Conservation (phyloP, 2,329 filamentous ascomycete species). For the Calonectria ilicicola region DNA sequence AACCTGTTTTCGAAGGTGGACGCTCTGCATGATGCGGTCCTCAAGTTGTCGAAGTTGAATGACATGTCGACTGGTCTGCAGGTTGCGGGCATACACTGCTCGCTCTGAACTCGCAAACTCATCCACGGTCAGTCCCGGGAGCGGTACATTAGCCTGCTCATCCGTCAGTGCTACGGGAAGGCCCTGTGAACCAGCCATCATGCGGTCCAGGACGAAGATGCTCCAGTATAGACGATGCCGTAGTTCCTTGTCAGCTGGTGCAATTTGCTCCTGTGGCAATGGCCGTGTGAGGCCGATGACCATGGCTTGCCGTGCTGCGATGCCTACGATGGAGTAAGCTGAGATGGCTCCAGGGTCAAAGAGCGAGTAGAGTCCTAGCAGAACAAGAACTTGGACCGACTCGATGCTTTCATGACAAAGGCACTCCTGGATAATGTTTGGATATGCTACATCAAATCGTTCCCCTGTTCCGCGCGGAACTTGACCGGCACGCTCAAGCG, state of each 20-base stretch:
- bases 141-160: constrained; percentile 53
- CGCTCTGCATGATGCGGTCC: constrained; percentile 51
- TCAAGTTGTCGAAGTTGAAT: constrained; percentile 58
- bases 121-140: constrained; percentile 58
- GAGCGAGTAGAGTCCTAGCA: constrained; percentile 57
- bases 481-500: constrained; percentile 56
- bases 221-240: constrained; percentile 59
- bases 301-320: constrained; percentile 54
- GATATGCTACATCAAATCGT: constrained; percentile 52
- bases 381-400: constrained; percentile 55
- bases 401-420: constrained; percentile 49
- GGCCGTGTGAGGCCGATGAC: constrained; percentile 52
- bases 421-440: constrained; percentile 56
- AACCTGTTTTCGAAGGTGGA: constrained; percentile 48
- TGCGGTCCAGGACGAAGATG: constrained; percentile 58
- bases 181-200: constrained; percentile 57
- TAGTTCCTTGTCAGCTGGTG: constrained; percentile 45
- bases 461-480: constrained; percentile 47
- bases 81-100: constrained; percentile 51
- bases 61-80: constrained; percentile 59
- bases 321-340: constrained; percentile 54
- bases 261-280: constrained; percentile 42
- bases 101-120: constrained; percentile 56
- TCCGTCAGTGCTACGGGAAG: constrained; percentile 54
- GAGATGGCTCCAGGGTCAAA: constrained; percentile 56